Base-by-base conservation (phyloP, 108 stramenopile genomes). In the Aurantiochytrium sp. region DNA sequence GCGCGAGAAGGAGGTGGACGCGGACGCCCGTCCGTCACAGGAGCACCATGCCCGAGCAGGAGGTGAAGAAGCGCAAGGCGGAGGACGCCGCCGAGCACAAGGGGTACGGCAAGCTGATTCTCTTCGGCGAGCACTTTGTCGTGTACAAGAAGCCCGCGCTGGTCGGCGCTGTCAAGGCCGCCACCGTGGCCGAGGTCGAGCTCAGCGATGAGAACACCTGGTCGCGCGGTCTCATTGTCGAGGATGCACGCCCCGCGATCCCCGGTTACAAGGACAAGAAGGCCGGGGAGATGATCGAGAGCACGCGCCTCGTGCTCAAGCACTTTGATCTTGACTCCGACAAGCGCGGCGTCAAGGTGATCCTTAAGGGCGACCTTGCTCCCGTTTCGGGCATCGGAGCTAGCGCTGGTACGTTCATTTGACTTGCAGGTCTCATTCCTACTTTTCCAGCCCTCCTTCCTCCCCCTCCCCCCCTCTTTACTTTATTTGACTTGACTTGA, bases 111-210 rank as follows among this genome's bases (percentile, higher is more conserved):
- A 96, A 96, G 90, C 91, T 96, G 23, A 96, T 96, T 83, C 91
- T 96, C 55, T 95, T 96, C 91, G 96, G 96, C 44, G 96, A 96
- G 90, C 96, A 96, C 90, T 95, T 96, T 92, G 96, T 96, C 44
- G 96, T 96, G 42, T 96, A 96, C 94, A 94, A 95, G 89, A 95
- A 92, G 58, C 96, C 96, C 44, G 96, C 96, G 16, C 91, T 96
- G 73, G 96, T 96, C 53, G 96, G 95, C 29, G 96, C 96, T 44
- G 95, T 96, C 5, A 94, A 95, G 4, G 94, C 95, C 87, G 94
- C 94, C 94, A 96, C 96, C 60, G 94, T 94, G 60, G 96, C 95
- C 87, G 83, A 94, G 72, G 51, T 91, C 59, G 94, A 91, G 59
- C 90, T 91, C n/a, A 35, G 21, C 72, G 51, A 44, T n/a, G 76